phyloP scores from a whole-genome alignment of 441 rosid species.

The Adansonia grandidieri region DNA sequence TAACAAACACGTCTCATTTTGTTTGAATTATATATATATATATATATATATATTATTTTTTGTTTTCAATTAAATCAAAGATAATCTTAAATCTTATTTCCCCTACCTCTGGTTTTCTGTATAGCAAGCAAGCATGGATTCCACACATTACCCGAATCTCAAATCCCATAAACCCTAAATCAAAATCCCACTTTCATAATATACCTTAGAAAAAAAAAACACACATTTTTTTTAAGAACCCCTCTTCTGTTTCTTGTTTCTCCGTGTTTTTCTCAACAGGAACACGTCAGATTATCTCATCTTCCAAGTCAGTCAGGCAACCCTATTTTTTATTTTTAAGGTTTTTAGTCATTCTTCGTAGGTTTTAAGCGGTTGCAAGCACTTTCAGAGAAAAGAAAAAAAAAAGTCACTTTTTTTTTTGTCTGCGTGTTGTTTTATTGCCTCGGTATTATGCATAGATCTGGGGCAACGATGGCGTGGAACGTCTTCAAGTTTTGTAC shows the following conservation, averaged over 20 bases:
- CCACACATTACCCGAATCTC: constrained; percentile 29
- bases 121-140: constrained; percentile 34
- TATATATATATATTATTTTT: too few relatives aligned
- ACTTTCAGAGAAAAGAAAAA: background rate
- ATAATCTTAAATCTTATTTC: background rate
- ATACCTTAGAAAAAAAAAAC: background rate
- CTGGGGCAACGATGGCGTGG: constrained; percentile 95
- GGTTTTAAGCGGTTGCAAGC: constrained; percentile 5
- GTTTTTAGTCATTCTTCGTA: background rate
- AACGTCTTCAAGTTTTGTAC: constrained; percentile 95
- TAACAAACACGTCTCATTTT: background rate
- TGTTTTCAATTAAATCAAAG: background rate
- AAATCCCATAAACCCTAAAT: constrained; percentile 44
- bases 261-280: background rate
- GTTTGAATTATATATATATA: background rate
- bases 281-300: background rate
- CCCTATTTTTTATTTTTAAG: background rate
- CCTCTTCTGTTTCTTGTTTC: background rate
- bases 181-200: constrained; percentile 7
- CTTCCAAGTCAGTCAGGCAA: background rate
- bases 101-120: background rate
- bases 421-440: background rate
- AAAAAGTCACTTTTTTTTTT: background rate
- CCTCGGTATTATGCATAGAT: constrained; percentile 65
- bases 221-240: background rate